Evolutionary conservation across 75 land plant genomes (phyloP), one percentile per base, ranked within the genome.

Genomic region (Pinus albicaulis): DNA sequence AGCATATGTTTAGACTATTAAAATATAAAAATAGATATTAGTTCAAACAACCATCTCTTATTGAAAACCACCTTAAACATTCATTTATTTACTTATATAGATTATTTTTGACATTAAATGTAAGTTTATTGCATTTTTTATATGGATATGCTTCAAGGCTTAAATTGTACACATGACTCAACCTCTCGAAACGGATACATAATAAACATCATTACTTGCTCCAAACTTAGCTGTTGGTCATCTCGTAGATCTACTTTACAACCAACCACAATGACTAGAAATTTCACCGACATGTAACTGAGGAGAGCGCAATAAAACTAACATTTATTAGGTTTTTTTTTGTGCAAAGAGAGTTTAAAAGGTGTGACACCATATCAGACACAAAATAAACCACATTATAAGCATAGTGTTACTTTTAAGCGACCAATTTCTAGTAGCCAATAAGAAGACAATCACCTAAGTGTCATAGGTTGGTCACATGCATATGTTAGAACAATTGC

Each of bases 161-260:
- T 98, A 97, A 79, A 95, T 68, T 97, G 98, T 52, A 97, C 91
- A 63, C 99, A 97, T 10, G 99, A 94, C 77, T 97, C 99, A 69
- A 97, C 92, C 82, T 97, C 99, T 25, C 95, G 87, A 85, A 95
- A 97, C 73, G 94, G 89, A 58, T 97, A 98, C 99, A 97, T 97
- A 59, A 97, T 86, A 13, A 95, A 98, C 22, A 92, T 79, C 99
- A 97, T 97, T 36, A 92, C 92, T 77, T 86, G 86, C 82, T 98
- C 98, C 75, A 98, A 72, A 77, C 88, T 92, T 25, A 85, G 83
- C 64, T 89, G 92, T 41, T 90, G 93, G 69, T 95, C 92, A 79
- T 84, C 93, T 34, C 99, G 86, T 75, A 91, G 76, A 82, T 98
- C 99, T 68, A 98, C 83, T 85, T 95, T 98, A 78, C 99, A 98